A percentile compares a stretch with the other conserved stretches of the same genome.
Conservation (phyloP, 1,284 basidiomycete genomes). For the Erythrobasidium hasegawianum region DNA sequence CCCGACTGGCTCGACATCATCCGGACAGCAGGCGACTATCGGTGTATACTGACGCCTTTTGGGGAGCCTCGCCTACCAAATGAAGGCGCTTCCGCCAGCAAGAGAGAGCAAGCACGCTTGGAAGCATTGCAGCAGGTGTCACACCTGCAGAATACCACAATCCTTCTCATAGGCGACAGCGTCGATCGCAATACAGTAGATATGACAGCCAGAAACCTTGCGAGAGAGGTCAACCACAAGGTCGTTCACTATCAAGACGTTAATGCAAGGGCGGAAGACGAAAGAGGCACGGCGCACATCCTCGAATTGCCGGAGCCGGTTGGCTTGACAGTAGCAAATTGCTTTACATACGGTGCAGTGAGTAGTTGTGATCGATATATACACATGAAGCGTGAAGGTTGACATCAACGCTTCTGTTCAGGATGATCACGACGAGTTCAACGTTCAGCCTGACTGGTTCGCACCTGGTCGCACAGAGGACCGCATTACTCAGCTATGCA, state of each 20-base stretch:
- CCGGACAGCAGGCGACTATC: conserved; percentile 21
- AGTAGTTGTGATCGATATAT: not conserved
- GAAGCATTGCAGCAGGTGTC: conserved; percentile 4
- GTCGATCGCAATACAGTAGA: conserved; percentile 45
- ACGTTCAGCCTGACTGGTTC: conserved; percentile 44
- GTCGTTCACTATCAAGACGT: conserved; percentile 40
- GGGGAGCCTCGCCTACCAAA: not conserved
- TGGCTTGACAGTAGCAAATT: conserved; percentile 41
- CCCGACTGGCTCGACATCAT: conserved; percentile 42
- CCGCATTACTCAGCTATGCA: conserved; percentile 43
- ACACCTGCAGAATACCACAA: conserved; percentile 43
- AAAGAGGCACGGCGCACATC: conserved; percentile 40
- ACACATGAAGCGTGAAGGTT: not conserved
- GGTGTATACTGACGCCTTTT: conserved; percentile 13
- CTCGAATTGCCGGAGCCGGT: conserved; percentile 41
- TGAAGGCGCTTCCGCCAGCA: not conserved
- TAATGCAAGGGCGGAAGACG: conserved; percentile 41
- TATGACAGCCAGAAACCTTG: conserved; percentile 37
- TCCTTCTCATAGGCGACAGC: conserved; percentile 45
- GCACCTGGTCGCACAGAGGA: conserved; percentile 44
- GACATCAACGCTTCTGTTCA: too few relatives aligned
- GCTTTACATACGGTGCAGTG: conserved; percentile 43
- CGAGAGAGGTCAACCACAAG: conserved; percentile 30
- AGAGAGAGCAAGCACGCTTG: not conserved
- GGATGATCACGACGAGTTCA: conserved; percentile 46